phyloP scores from a whole-genome alignment of 306 rosid genomes.

The Mimosa pudica region DNA sequence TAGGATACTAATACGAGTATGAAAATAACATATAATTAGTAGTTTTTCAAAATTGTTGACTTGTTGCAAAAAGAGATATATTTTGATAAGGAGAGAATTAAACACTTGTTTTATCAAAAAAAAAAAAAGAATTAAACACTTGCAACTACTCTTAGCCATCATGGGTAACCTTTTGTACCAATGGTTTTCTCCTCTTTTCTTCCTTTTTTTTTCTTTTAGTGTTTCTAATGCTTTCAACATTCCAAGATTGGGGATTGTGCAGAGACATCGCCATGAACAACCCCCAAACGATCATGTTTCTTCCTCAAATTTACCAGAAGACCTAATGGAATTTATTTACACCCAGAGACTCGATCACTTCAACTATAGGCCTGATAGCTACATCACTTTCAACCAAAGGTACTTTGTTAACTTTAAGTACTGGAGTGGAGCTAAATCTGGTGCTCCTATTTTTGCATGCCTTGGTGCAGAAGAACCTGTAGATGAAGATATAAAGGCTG shows the following conservation, averaged over 20 bases:
- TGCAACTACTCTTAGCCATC: background rate
- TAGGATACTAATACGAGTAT: too few species aligned
- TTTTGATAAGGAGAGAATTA: too few species aligned
- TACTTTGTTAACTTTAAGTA: slow-evolving; percentile 42
- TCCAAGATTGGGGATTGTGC: slow-evolving; percentile 25
- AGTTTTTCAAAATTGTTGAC: too few species aligned
- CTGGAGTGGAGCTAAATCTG: slow-evolving; percentile 49
- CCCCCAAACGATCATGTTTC: background rate
- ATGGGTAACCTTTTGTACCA: slow-evolving; percentile 1
- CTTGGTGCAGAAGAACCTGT: slow-evolving; percentile 51
- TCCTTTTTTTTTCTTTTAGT: background rate
- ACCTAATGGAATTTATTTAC: slow-evolving; percentile 39
- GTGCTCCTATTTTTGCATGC: slow-evolving; percentile 54
- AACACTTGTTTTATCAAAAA: too few species aligned
- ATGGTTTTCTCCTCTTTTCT: background rate
- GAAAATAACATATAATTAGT: too few species aligned
- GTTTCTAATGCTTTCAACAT: slow-evolving; percentile 13
- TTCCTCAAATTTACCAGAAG: background rate
- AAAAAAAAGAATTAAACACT: too few species aligned
- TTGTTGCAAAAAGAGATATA: too few species aligned
- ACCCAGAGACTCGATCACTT: slow-evolving; percentile 61
- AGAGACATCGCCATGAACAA: slow-evolving; percentile 12
- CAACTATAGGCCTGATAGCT: slow-evolving; percentile 54
- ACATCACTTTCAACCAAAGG: slow-evolving; percentile 51
- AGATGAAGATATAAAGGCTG: background rate